A percentile compares a stretch with the other conserved stretches of the same genome.
Evolutionary conservation across 1,284 basidiomycete genomes (phyloP).

Genomic region (Leccinum pachyderme): DNA sequence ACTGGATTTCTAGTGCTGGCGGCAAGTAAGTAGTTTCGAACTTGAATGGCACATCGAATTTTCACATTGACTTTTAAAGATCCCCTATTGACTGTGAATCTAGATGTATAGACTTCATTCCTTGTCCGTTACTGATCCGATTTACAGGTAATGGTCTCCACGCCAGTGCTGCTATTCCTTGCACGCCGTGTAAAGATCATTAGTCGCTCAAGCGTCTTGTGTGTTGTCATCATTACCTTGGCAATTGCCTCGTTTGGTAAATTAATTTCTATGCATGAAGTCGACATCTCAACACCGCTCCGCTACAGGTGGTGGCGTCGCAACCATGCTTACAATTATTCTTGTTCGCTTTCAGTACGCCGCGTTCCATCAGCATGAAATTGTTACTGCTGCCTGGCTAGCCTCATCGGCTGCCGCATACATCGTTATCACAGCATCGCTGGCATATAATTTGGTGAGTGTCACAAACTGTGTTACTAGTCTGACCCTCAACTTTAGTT

Average conservation of each 20-base stretch:
- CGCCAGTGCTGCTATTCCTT: slow-evolving; percentile 52
- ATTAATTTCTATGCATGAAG: slow-evolving; percentile 3
- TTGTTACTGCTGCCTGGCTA: slow-evolving; percentile 48
- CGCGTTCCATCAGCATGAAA: slow-evolving; percentile 23
- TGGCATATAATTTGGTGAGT: slow-evolving; percentile 45
- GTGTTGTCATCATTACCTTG: slow-evolving; percentile 37
- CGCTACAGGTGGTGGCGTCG: slow-evolving; percentile 43
- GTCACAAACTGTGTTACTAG: not conserved
- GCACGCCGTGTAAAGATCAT: slow-evolving; percentile 49
- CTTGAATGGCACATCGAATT: not conserved
- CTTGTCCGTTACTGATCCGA: not conserved
- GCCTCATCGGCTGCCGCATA: slow-evolving; percentile 45
- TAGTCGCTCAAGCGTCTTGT: slow-evolving; percentile 40
- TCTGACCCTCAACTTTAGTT: not conserved
- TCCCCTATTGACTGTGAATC: slow-evolving; percentile 19
- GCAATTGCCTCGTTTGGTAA: slow-evolving; percentile 41
- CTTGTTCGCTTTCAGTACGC: slow-evolving; percentile 14
- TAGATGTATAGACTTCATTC: not conserved
- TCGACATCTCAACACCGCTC: not conserved
- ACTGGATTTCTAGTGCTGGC: slow-evolving; percentile 29
- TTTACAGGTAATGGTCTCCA: slow-evolving; percentile 44
- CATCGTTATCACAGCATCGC: slow-evolving; percentile 43
- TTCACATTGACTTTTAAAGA: slow-evolving; percentile 12
- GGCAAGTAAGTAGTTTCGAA: slow-evolving; percentile 28
- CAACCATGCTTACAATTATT: slow-evolving; percentile 35